Evolutionary conservation across 106 monocot genomes (phyloP), one percentile per base, ranked within the genome.

Genomic region (Acorus gramineus): DNA sequence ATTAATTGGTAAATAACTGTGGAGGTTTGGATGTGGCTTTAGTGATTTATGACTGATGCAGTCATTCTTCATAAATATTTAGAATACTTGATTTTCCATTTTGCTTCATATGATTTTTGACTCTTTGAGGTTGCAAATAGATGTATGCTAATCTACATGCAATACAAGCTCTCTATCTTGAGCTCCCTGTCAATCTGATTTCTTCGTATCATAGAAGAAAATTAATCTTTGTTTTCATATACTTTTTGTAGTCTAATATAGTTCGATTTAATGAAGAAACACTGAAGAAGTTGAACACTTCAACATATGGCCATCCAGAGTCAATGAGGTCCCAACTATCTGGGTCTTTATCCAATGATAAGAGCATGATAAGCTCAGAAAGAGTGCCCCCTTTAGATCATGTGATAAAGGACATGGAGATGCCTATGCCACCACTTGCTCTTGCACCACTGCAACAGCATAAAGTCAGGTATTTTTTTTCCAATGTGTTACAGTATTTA

Each of bases 391-490:
- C 74, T 14, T 67, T 69, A 46, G 48, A 50, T 10, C 76, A 60
- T 73, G 77, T 60, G 45, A 72, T 44, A 62, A 81, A 78, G 42
- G 86, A 94, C 65, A 68, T 74, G 4, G 84, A 82, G 68, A 77
- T 86, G 52, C 84, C 94, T 11, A 94, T 94, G 84, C 86, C 89
- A 59, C 94, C 94, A 63, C 82, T 78, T 73, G 73, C 81, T 53
- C 86, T 94, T 52, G 70, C 68, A 62, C 82, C 89, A 54, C 69
- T 77, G 8, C 81, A 74, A 76, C 72, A 77, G 52, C 66, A 84
- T 60, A 67, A 69, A 66, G 65, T 80, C 57, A 90, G 94, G 94
- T 94, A 83, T 60, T 63, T 46, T 55, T 75, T 66, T 69, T 55
- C 53, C 10, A 55, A 44, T 60, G 11, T 55, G 52, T 77, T 42